Percentiles rank a stretch among this genome's conserved stretches.
Conservation (phyloP, 352 stramenopile species). For the Pilasporangium apinafurcum region DNA sequence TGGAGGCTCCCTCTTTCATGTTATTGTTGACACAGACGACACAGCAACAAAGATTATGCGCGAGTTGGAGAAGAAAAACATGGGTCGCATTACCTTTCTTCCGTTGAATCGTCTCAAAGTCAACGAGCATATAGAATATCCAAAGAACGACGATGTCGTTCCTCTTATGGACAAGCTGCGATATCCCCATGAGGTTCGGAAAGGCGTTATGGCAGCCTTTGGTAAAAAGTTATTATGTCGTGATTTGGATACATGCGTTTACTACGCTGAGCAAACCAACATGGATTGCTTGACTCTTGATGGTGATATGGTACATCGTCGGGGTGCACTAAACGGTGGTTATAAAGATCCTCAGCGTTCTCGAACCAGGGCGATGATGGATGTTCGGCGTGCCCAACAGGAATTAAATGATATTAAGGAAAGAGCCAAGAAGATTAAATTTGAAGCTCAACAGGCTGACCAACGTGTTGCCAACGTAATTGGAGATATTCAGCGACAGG, state of each 20-base stretch:
- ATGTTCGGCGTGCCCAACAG: conserved; percentile 71
- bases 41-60: conserved; percentile 94
- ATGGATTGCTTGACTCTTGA: conserved; percentile 99
- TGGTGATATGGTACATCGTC: conserved; percentile 96
- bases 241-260: conserved; percentile 86
- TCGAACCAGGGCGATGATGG: conserved; percentile 73
- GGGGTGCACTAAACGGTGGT: conserved; percentile 95
- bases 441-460: conserved; percentile 87
- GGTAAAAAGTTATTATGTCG: conserved; percentile 95
- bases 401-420: conserved; percentile 63
- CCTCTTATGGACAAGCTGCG: conserved; percentile 83
- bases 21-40: conserved; percentile 98
- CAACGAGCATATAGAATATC: conserved; percentile 71
- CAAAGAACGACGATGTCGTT: conserved; percentile 74
- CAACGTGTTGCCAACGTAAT: conserved; percentile 83
- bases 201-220: conserved; percentile 95
- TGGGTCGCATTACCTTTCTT: conserved; percentile 97
- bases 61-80: conserved; percentile 90
- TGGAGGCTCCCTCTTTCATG: conserved; percentile 95
- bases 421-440: conserved; percentile 79
- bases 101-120: conserved; percentile 91
- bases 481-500: conserved; percentile 78
- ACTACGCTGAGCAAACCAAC: conserved; percentile 73
- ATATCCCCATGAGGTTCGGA: conserved; percentile 80
- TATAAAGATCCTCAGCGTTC: conserved; percentile 91